phyloP scores from a whole-genome alignment of 1,139 yeast species.

The Meyerozyma smithsonii region DNA sequence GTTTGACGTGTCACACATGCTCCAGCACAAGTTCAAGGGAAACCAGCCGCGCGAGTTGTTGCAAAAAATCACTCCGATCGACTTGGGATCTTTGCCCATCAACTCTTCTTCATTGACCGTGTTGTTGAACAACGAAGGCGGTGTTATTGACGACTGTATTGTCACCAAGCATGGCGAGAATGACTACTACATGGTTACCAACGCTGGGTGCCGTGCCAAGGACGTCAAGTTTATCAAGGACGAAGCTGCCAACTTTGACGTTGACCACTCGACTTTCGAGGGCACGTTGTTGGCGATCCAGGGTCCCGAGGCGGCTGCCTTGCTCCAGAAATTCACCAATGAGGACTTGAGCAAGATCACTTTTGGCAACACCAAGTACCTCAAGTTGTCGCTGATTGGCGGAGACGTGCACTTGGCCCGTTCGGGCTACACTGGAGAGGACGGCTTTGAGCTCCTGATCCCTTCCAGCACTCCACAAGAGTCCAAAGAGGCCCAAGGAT shows the following conservation, averaged over 20 bases:
- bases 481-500: slow-evolving; percentile 43
- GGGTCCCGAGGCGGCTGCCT: slow-evolving; percentile 76
- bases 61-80: slow-evolving; percentile 83
- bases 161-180: slow-evolving; percentile 80
- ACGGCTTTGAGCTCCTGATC: slow-evolving; percentile 90
- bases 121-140: slow-evolving; percentile 67
- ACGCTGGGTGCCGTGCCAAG: slow-evolving; percentile 89
- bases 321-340: slow-evolving; percentile 61
- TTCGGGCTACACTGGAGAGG: slow-evolving; percentile 98
- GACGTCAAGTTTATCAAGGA: slow-evolving; percentile 61
- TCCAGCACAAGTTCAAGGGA: slow-evolving; percentile 79
- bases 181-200: slow-evolving; percentile 85
- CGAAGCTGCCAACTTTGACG: slow-evolving; percentile 45
- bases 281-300: slow-evolving; percentile 85
- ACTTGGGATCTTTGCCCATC: slow-evolving; percentile 50
- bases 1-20: slow-evolving; percentile 96
- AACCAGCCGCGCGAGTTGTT: slow-evolving; percentile 63
- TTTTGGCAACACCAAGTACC: slow-evolving; percentile 69
- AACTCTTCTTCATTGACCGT: slow-evolving; percentile 75
- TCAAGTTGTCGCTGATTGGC: slow-evolving; percentile 42
- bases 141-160: slow-evolving; percentile 90
- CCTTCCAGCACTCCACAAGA: slow-evolving; percentile 49
- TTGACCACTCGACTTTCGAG: slow-evolving; percentile 60
- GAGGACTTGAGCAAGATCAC: slow-evolving; percentile 55
- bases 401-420: slow-evolving; percentile 69